Evolutionary conservation across 108 stramenopile species (phyloP).

Genomic region (Conticribra guillardii): DNA sequence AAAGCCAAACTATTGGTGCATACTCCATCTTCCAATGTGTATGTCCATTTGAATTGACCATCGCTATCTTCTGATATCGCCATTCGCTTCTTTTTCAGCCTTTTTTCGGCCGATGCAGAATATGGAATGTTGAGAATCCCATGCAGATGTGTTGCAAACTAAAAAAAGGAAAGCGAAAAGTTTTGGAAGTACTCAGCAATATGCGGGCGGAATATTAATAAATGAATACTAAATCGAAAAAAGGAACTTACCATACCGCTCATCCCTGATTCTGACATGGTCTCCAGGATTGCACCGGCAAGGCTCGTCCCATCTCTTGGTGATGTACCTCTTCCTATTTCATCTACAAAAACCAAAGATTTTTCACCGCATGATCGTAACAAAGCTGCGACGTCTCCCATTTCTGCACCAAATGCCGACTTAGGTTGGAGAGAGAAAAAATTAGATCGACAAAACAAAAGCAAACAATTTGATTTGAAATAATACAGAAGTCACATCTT

Average conservation of each 20-base stretch:
- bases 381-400: conserved; percentile 92
- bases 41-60: conserved; percentile 73
- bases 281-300: conserved; percentile 87
- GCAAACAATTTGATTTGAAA: no score
- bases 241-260: no score
- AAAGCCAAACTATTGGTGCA: conserved; percentile 89
- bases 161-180: no score
- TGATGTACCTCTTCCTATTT: conserved; percentile 94
- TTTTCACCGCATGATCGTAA: conserved; percentile 76
- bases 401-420: conserved; percentile 98
- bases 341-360: conserved; percentile 95
- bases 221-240: no score
- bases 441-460: no score
- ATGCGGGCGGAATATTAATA: no score
- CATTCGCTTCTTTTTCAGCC: conserved; percentile 55
- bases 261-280: conserved; percentile 66
- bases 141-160: conserved; percentile 88
- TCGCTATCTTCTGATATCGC: conserved; percentile 30
- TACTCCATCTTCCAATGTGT: conserved; percentile 81
- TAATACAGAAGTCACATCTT: background rate
- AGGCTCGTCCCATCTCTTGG: conserved; percentile 87
- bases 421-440: no score
- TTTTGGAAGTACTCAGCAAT: no score
- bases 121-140: conserved; percentile 47
- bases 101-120: conserved; percentile 15